phyloP scores from a whole-genome alignment of 2,329 filamentous ascomycete genomes.

The Ophiostoma sp. region DNA sequence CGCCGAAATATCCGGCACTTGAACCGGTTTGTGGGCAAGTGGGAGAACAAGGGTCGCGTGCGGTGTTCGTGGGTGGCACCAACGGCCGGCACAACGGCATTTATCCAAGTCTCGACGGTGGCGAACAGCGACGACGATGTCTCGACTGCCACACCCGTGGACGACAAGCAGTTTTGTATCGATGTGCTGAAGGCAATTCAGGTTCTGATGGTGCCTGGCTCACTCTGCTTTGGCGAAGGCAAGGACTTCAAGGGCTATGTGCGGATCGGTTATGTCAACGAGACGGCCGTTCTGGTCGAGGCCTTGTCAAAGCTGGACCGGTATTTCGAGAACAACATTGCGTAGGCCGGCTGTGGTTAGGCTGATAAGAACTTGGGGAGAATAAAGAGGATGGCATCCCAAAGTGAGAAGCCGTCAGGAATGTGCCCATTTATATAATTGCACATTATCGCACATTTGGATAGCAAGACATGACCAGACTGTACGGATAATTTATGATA shows the following conservation, averaged over 20 bases:
- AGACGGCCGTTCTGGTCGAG: constrained; percentile 67
- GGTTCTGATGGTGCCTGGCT: constrained; percentile 73
- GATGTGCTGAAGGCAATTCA: constrained; percentile 67
- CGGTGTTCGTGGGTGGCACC: constrained; percentile 71
- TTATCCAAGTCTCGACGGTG: constrained; percentile 66
- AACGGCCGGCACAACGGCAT: constrained; percentile 75
- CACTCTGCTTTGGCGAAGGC: constrained; percentile 67
- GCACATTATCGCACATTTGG: neutral
- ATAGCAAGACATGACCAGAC: neutral
- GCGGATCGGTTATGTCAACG: constrained; percentile 72
- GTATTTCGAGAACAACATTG: constrained; percentile 43
- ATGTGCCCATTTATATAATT: neutral
- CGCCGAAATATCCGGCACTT: constrained; percentile 66
- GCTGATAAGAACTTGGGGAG: no score
- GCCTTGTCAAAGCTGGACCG: constrained; percentile 55
- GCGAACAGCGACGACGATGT: constrained; percentile 37
- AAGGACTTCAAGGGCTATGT: constrained; percentile 73
- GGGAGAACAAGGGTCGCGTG: constrained; percentile 46
- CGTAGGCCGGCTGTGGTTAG: neutral
- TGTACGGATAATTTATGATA: neutral
- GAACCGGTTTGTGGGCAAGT: constrained; percentile 65
- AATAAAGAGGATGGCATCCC: neutral
- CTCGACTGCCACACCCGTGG: constrained; percentile 51
- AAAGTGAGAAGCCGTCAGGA: neutral
- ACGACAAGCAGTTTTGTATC: constrained; percentile 72